phyloP scores from a whole-genome alignment of 2,329 filamentous ascomycete species.

The Claviceps capensis region DNA sequence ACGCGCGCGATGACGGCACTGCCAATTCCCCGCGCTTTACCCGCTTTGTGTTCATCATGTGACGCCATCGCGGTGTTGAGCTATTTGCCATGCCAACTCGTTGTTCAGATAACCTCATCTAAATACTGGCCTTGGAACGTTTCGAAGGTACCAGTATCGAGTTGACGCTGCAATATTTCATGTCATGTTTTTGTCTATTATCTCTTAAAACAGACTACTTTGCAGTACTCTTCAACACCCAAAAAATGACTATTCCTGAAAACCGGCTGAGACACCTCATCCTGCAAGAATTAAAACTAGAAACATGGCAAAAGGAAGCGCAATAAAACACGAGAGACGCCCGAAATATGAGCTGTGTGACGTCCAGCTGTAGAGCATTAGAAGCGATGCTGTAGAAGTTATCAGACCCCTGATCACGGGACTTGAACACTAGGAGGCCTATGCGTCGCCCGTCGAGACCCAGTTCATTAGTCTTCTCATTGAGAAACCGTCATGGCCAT shows the following conservation, averaged over 20 bases:
- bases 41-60: conserved; percentile 16
- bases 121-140: neutral
- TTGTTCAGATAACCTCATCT: neutral
- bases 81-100: neutral
- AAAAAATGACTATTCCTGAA: conserved; percentile 3
- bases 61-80: conserved; percentile 12
- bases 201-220: neutral
- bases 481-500: neutral
- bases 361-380: neutral
- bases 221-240: neutral
- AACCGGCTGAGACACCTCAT: neutral
- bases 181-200: conserved; percentile 1
- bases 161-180: conserved; percentile 7
- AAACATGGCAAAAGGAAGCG: neutral
- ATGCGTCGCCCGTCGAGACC: neutral
- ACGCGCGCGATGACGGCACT: conserved; percentile 20
- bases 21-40: conserved; percentile 15
- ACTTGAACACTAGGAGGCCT: neutral
- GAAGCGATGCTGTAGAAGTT: neutral
- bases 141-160: neutral
- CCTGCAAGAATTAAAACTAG: neutral
- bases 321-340: conserved; percentile 1
- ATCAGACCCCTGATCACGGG: neutral
- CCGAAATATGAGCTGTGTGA: neutral
- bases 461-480: neutral